These are phyloP conservation scores for Mucor saturninus DNA, from an alignment of 371 early-diverging fungal species.

Conservation along the genomic window DNA sequence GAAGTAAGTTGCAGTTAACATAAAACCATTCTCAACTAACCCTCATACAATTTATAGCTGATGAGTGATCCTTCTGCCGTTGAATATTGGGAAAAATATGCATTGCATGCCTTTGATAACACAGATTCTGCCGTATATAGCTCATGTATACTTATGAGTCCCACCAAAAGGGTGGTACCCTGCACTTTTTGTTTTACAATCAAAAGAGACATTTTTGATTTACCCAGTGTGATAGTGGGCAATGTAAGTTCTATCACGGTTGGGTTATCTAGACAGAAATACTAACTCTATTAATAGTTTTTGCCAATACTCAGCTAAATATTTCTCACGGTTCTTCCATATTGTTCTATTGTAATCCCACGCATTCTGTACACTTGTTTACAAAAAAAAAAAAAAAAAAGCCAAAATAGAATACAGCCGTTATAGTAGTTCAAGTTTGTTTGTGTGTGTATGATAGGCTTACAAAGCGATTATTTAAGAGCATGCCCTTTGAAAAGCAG, in stretches of 20 bases:
- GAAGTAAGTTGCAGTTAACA: constrained; percentile 48
- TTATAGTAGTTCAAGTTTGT: too few relatives aligned
- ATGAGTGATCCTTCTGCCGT: constrained; percentile 90
- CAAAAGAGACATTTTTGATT: constrained; percentile 90
- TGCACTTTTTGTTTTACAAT: constrained; percentile 93
- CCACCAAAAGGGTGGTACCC: constrained; percentile 71
- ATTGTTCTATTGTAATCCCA: background rate
- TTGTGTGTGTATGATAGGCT: too few relatives aligned
- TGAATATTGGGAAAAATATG: constrained; percentile 92
- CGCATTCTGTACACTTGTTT: too few relatives aligned
- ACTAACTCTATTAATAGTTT: constrained; percentile 22
- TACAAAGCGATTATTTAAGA: too few relatives aligned
- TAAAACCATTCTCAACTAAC: background rate
- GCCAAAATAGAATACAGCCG: too few relatives aligned
- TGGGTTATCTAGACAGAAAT: background rate
- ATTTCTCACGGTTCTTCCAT: constrained; percentile 2
- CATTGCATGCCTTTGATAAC: constrained; percentile 86
- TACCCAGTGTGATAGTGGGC: constrained; percentile 85
- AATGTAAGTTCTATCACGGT: constrained; percentile 50
- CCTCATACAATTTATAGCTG: constrained; percentile 51
- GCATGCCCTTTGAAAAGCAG: too few relatives aligned
- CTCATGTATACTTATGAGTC: constrained; percentile 75
- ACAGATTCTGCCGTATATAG: constrained; percentile 83
- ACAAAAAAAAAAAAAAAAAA: too few relatives aligned
- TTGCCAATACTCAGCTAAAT: constrained; percentile 41